These are phyloP conservation scores for Lentinula boryana DNA, from an alignment of 768 basidiomycete genomes.

Conservation along the genomic window DNA sequence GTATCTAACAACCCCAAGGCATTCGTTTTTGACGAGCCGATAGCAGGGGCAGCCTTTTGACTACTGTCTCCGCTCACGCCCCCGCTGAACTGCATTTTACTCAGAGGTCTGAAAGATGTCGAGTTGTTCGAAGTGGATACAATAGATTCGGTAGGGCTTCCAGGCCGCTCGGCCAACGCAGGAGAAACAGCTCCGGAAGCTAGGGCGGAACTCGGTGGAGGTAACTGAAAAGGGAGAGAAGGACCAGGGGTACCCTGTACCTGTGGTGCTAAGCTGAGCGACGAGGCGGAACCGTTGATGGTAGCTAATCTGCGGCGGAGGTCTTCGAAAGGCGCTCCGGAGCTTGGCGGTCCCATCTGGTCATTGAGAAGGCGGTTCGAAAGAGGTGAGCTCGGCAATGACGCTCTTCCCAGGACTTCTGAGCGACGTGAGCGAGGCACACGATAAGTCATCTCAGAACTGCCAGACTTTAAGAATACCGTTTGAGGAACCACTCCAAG, in stretches of 20 bases:
- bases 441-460: slow-evolving; percentile 31
- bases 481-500: slow-evolving; percentile 89
- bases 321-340: slow-evolving; percentile 69
- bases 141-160: slow-evolving; percentile 81
- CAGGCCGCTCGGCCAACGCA: slow-evolving; percentile 46
- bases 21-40: slow-evolving; percentile 81
- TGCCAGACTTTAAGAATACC: slow-evolving; percentile 70
- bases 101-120: slow-evolving; percentile 47
- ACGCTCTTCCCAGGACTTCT: slow-evolving; percentile 30
- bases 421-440: slow-evolving; percentile 40
- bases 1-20: slow-evolving; percentile 80
- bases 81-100: slow-evolving; percentile 64
- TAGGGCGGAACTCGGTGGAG: slow-evolving; percentile 19
- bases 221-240: slow-evolving; percentile 30
- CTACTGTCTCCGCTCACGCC: slow-evolving; percentile 41
- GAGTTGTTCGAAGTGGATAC: slow-evolving; percentile 63
- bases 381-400: slow-evolving; percentile 44
- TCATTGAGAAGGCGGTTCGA: slow-evolving; percentile 40
- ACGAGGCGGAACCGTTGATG: slow-evolving; percentile 68
- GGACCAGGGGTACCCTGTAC: slow-evolving; percentile 38
- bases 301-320: slow-evolving; percentile 68
- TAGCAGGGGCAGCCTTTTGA: slow-evolving; percentile 83
- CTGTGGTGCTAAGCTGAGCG: slow-evolving; percentile 39
- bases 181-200: slow-evolving; percentile 23
- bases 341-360: slow-evolving; percentile 12